These are phyloP conservation scores for Globisporangium recalcitrans DNA, from an alignment of 352 stramenopile genomes.

Conservation along the genomic window DNA sequence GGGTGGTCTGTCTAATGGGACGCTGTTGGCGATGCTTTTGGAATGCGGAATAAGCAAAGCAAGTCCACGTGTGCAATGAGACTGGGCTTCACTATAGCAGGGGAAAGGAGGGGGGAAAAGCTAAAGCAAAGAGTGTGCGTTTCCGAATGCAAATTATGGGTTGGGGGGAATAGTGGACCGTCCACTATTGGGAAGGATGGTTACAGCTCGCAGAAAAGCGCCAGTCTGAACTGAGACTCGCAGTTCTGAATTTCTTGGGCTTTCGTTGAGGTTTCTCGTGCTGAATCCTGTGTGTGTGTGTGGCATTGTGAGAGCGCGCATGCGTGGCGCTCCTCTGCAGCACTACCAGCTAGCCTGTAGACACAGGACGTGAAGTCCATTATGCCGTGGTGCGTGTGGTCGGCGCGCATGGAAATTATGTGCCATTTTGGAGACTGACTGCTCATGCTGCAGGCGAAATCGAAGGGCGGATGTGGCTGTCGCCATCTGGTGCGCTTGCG, in stretches of 20 bases:
- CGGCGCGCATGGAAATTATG: background rate
- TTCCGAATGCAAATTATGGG: background rate
- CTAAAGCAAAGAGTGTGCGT: background rate
- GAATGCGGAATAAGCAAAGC: conserved; percentile 1
- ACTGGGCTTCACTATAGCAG: background rate
- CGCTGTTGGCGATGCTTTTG: background rate
- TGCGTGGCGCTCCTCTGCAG: too few species aligned
- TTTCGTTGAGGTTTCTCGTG: background rate
- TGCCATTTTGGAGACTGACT: background rate
- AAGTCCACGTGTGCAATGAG: background rate
- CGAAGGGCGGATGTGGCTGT: background rate
- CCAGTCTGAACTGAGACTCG: background rate
- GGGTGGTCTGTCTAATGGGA: background rate
- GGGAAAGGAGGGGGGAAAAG: background rate
- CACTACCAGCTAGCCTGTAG: too few species aligned
- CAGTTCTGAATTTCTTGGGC: background rate
- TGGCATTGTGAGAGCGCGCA: background rate
- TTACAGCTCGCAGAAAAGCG: background rate
- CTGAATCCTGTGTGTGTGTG: background rate
- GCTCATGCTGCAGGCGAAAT: background rate
- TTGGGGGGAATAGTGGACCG: background rate
- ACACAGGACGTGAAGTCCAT: too few species aligned
- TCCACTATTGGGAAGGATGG: background rate
- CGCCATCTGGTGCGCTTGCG: background rate
- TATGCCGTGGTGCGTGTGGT: background rate